Evolutionary conservation across 2,329 filamentous ascomycete genomes (phyloP), one percentile per base, ranked within the genome.

Genomic region (Aureobasidium leucospermi): DNA sequence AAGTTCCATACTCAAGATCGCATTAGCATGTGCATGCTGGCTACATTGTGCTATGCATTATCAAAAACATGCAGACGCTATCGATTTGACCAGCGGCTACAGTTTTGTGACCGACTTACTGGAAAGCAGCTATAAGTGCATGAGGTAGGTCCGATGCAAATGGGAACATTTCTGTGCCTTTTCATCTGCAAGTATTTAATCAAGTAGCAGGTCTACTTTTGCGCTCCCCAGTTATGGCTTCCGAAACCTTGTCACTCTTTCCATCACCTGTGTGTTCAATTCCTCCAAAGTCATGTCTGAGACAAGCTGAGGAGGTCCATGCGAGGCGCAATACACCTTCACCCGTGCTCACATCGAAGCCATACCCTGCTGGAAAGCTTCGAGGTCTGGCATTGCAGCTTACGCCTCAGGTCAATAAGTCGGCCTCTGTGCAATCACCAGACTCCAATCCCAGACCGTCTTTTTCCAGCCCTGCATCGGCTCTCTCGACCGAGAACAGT

Each of bases 261-360:
- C 58, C 58, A 3, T 53, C 58, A 19, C 48, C 58, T 32, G 39
- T 52, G 3, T 52, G 46, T 34, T 47, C 47, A 4, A 34, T 47
- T n/a, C 47, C 48, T 13, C 42, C 49, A 42, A 60, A 55, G 48
- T 60, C 58, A 11, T 60, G 58, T 60, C 41, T 60, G 49, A 53
- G 48, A 42, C 48, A 60, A 16, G 48, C 32, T 28, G 39, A 46
- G 29, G 48, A 36, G 5, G 15, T 47, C 16, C 53, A 57, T 4
- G 43, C n/a, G 15, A 46, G 53, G 47, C 53, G n/a, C 3, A 53
- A 45, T 23, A 55, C 58, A 32, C 38, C 58, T 2, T 60, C 58
- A 3, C 41, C 58, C 6, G 23, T 41, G n/a, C 39, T 47, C 10
- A 55, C 23, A 4, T 60, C 48, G 8, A 47, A 53, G 34, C 10